Evolutionary conservation across 2,329 filamentous ascomycete genomes (phyloP), one percentile per base, ranked within the genome.

Genomic region (Alternaria brassicae): DNA sequence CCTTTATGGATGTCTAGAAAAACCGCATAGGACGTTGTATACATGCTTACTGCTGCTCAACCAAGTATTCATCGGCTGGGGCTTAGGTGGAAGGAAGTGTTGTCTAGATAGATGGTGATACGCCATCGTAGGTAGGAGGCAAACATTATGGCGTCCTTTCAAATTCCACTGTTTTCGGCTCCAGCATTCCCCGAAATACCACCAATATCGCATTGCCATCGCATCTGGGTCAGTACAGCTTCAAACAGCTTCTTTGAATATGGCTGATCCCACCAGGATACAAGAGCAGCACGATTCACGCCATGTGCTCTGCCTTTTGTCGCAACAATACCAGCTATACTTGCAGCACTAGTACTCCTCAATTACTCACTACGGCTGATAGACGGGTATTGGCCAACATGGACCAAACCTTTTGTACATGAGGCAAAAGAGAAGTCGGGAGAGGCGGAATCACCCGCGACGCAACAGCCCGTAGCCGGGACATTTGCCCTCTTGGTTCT

Each of bases 391-490:
- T 75, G 78, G 40, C 82, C 85, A 32, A 72, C 66, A 74, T 88
- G 86, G 85, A 80, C 79, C 19, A 77, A 69, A 47, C 78, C 83
- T 4, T 87, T 88, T 60, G 73, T 87, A 10, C 58, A 61, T 42
- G 75, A 78, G 61, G 54, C 62, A 10, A 72, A 73, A 51, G 65
- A 70, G 36, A 66, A 56, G 21, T 44, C 63, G 74, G 48, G 75
- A 70, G 53, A 74, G 66, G 48, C 79, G 73, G 60, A 69, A 66
- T 28, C 62, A 70, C 23, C 70, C 56, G 58, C 71, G 62, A 39
- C 63, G 69, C 39, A 60, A 65, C 72, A 72, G 60, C 62, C 80
- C 15, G 57, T 64, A 40, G 62, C 53, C 42, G 64, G 65, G 12
- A 74, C 71, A 13, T 71, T 68, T 48, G 65, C 54, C 19, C 58